These are phyloP conservation scores for Parascedosporium putredinis DNA, from an alignment of 2,329 filamentous ascomycete genomes.

Conservation along the genomic window DNA sequence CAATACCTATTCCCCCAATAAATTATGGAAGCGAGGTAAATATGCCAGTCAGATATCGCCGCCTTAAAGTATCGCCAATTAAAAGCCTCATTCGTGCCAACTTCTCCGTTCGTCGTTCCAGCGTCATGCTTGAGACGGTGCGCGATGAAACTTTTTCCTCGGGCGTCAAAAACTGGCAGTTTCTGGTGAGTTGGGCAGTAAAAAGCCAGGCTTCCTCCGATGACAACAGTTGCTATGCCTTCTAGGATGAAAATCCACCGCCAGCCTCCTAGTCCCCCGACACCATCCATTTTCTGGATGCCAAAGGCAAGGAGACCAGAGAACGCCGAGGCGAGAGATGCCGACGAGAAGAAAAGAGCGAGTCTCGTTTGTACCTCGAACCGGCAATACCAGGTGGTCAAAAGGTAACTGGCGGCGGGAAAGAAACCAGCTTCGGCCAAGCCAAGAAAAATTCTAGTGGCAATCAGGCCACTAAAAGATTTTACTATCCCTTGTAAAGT, in stretches of 20 bases:
- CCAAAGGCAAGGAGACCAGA: conserved; percentile 61
- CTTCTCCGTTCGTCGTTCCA: conserved; percentile 16
- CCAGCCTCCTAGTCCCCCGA: conserved; percentile 50
- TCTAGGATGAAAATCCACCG: conserved; percentile 61
- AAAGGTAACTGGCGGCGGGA: conserved; percentile 27
- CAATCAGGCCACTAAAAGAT: conserved; percentile 5
- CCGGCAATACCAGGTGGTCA: conserved; percentile 51
- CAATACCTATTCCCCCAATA: conserved; percentile 39
- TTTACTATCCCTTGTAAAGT: conserved; percentile 3
- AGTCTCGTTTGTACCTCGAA: conserved; percentile 43
- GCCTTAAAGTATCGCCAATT: conserved; percentile 64
- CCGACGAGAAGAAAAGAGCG: conserved; percentile 75
- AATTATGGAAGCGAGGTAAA: conserved; percentile 49
- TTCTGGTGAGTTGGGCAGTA: conserved; percentile 73
- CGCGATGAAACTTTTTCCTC: conserved; percentile 22
- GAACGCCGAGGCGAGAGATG: conserved; percentile 69
- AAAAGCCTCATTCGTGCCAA: conserved; percentile 64
- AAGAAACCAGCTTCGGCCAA: conserved; percentile 12
- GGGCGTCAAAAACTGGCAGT: conserved; percentile 36
- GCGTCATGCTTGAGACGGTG: conserved; percentile 58
- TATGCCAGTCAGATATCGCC: conserved; percentile 73
- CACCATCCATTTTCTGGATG: conserved; percentile 59
- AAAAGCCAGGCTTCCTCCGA: conserved; percentile 58
- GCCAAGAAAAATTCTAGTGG: conserved; percentile 7
- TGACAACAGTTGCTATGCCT: conserved; percentile 57